These are phyloP conservation scores for Venustampulla echinocandica DNA, from an alignment of 495 filamentous ascomycete species.

Conservation along the genomic window DNA sequence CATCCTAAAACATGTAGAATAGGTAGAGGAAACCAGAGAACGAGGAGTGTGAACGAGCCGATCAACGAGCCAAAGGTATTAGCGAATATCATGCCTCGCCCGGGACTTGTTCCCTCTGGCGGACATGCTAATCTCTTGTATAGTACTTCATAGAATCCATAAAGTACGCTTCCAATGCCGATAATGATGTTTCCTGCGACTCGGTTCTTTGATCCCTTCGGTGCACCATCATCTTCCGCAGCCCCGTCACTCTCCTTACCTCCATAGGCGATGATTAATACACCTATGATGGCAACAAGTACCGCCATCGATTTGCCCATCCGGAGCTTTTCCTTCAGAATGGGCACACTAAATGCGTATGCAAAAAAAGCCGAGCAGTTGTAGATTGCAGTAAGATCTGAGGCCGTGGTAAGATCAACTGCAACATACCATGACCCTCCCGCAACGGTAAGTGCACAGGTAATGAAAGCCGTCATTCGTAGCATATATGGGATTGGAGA, in stretches of 20 bases:
- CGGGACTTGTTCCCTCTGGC: constrained; percentile 74
- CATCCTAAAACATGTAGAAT: constrained; percentile 67
- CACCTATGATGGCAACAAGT: constrained; percentile 73
- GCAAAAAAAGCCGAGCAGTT: constrained; percentile 99
- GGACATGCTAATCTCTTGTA: constrained; percentile 92
- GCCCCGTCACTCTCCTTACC: constrained; percentile 51
- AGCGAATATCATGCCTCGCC: constrained; percentile 82
- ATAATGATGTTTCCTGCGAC: constrained; percentile 84
- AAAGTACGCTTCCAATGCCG: constrained; percentile 84
- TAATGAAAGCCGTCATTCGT: constrained; percentile 69
- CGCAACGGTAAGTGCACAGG: constrained; percentile 79
- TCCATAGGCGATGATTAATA: constrained; percentile 88
- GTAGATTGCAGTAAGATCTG: constrained; percentile 94
- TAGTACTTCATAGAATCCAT: constrained; percentile 93
- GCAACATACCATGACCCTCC: constrained; percentile 95
- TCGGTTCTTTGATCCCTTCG: constrained; percentile 39
- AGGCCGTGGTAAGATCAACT: constrained; percentile 83
- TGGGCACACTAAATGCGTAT: constrained; percentile 85
- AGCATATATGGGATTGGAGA: constrained; percentile 67
- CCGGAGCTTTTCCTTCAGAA: constrained; percentile 75
- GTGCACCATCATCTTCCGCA: constrained; percentile 31
- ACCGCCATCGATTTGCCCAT: constrained; percentile 78
- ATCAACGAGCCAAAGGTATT: constrained; percentile 85
- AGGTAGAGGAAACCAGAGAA: constrained; percentile 89
- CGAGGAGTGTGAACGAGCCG: constrained; percentile 69